Evolutionary conservation across 2,329 filamentous ascomycete genomes (phyloP).

Genomic region (Fusarium siculi): DNA sequence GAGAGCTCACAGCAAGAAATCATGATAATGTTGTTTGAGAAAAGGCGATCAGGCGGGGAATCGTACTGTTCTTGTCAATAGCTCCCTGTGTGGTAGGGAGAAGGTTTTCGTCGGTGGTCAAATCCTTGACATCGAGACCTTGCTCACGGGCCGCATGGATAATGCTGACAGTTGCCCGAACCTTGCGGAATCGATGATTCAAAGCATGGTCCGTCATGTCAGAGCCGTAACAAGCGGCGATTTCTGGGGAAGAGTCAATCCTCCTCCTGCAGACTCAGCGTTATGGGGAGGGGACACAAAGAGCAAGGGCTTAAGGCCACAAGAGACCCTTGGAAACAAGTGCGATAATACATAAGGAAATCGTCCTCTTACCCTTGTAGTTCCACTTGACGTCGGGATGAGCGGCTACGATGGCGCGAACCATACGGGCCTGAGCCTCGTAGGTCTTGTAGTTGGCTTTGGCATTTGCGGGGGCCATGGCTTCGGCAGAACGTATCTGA

Average conservation of each 20-base stretch:
- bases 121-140: slow-evolving; percentile 56
- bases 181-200: slow-evolving; percentile 63
- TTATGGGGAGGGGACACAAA: background rate
- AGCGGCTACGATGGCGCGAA: slow-evolving; percentile 70
- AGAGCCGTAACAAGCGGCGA: slow-evolving; percentile 59
- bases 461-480: slow-evolving; percentile 56
- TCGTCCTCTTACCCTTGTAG: slow-evolving; percentile 65
- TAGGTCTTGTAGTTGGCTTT: slow-evolving; percentile 69
- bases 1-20: background rate
- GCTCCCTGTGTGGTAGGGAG: slow-evolving; percentile 53
- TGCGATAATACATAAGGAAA: background rate
- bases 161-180: slow-evolving; percentile 55
- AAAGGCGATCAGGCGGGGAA: background rate
- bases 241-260: slow-evolving; percentile 56
- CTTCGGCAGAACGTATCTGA: background rate
- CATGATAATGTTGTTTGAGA: background rate
- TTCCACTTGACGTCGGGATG: slow-evolving; percentile 66
- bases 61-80: slow-evolving; percentile 56
- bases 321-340: background rate
- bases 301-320: background rate
- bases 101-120: slow-evolving; percentile 49
- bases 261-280: slow-evolving; percentile 36
- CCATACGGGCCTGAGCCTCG: slow-evolving; percentile 68
- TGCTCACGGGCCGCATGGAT: slow-evolving; percentile 50
- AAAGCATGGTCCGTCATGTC: slow-evolving; percentile 59